These are phyloP conservation scores for Cordyceps javanica DNA, from an alignment of 2,329 filamentous ascomycete species.

Conservation along the genomic window DNA sequence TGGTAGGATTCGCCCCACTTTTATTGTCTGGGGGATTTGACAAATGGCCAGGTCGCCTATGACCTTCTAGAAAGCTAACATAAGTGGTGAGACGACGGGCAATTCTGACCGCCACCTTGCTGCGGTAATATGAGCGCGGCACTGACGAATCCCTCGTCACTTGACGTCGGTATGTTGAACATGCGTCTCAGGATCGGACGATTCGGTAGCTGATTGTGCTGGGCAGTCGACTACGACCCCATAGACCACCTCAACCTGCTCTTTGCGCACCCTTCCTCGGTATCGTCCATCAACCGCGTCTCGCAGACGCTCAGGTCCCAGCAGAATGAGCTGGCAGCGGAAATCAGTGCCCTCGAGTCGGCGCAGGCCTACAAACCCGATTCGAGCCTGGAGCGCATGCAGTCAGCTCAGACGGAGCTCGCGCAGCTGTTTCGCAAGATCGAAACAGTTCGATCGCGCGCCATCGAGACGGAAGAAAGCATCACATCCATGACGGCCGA, in stretches of 20 bases:
- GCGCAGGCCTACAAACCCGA: constrained; percentile 79
- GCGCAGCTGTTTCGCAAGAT: constrained; percentile 90
- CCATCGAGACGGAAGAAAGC: constrained; percentile 85
- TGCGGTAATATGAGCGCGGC: constrained; percentile 10
- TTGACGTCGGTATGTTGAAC: constrained; percentile 9
- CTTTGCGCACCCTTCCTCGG: constrained; percentile 82
- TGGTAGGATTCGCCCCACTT: constrained; percentile 6
- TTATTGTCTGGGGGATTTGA: background rate
- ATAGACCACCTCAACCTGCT: constrained; percentile 89
- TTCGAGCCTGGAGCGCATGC: constrained; percentile 85
- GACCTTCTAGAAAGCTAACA: background rate
- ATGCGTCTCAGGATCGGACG: too few relatives aligned
- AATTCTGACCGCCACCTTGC: background rate
- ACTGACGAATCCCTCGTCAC: constrained; percentile 10
- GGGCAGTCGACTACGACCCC: constrained; percentile 73
- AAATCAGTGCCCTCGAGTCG: constrained; percentile 68
- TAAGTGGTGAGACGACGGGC: background rate
- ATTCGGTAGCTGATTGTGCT: background rate
- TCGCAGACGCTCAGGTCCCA: constrained; percentile 67
- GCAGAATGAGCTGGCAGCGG: constrained; percentile 73
- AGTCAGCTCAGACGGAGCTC: constrained; percentile 83
- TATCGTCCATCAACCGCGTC: constrained; percentile 69
- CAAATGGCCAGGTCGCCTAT: background rate
- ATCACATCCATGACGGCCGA: constrained; percentile 99
- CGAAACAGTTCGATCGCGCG: constrained; percentile 82